phyloP scores from a whole-genome alignment of 2,329 filamentous ascomycete genomes.

The Aspergillus tanneri region DNA sequence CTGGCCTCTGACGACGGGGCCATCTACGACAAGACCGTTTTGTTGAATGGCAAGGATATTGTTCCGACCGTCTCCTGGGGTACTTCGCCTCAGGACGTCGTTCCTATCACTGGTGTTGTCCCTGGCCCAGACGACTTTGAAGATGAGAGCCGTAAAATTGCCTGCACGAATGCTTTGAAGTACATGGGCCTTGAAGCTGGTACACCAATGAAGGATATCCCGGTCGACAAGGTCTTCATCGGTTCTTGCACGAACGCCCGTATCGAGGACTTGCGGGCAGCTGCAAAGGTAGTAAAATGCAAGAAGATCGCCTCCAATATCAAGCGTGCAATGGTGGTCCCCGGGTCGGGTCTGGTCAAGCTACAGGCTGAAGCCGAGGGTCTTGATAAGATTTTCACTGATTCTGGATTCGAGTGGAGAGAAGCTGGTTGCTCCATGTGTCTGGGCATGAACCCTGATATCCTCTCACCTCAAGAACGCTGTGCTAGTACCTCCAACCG shows the following conservation, averaged over 20 bases:
- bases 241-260: slow-evolving; percentile 96
- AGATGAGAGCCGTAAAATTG: slow-evolving; percentile 74
- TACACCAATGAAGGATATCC: slow-evolving; percentile 87
- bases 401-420: slow-evolving; percentile 96
- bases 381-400: slow-evolving; percentile 85
- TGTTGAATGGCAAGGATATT: slow-evolving; percentile 90
- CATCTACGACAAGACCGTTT: slow-evolving; percentile 84
- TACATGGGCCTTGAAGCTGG: slow-evolving; percentile 94
- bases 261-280: slow-evolving; percentile 90
- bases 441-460: slow-evolving; percentile 98
- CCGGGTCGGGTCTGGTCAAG: slow-evolving; percentile 92
- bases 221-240: slow-evolving; percentile 94
- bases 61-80: slow-evolving; percentile 94
- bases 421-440: slow-evolving; percentile 99
- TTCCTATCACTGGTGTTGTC: slow-evolving; percentile 89
- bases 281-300: slow-evolving; percentile 81
- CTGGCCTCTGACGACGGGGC: slow-evolving; percentile 84
- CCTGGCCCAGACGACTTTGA: slow-evolving; percentile 86
- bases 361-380: slow-evolving; percentile 86
- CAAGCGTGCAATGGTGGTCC: slow-evolving; percentile 93
- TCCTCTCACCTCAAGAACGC: slow-evolving; percentile 84
- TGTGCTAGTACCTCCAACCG: slow-evolving; percentile 95
- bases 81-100: slow-evolving; percentile 91
- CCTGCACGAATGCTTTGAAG: slow-evolving; percentile 78
- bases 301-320: slow-evolving; percentile 84